Conservation (phyloP, 768 basidiomycete species). For the Lyophyllum shimeji region DNA sequence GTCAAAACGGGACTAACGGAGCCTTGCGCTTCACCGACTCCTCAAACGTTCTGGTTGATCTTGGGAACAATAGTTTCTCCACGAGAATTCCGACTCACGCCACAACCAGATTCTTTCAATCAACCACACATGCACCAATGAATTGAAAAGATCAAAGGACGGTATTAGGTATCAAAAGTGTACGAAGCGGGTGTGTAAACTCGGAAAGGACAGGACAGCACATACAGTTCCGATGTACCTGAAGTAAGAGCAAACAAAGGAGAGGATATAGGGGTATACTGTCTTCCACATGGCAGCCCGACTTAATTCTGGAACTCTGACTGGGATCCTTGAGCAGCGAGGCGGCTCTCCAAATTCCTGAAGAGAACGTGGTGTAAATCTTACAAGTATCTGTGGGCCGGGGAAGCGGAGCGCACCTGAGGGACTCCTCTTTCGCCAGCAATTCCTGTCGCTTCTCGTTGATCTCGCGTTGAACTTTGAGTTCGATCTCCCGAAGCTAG, state of each 20-base stretch:
- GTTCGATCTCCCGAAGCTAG: slow-evolving; percentile 94
- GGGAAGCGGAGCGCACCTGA: slow-evolving; percentile 52
- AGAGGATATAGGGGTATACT: slow-evolving; percentile 19
- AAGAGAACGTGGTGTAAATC: slow-evolving; percentile 8
- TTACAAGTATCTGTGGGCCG: not conserved
- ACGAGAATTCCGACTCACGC: slow-evolving; percentile 9
- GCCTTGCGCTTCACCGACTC: not conserved
- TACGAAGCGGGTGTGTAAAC: slow-evolving; percentile 22
- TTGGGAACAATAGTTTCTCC: slow-evolving; percentile 3
- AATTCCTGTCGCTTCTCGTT: slow-evolving; percentile 97
- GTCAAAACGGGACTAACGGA: not conserved
- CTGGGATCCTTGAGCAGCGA: slow-evolving; percentile 86
- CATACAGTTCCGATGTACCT: slow-evolving; percentile 31
- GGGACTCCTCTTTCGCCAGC: slow-evolving; percentile 93
- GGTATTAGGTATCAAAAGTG: slow-evolving; percentile 18
- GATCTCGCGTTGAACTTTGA: slow-evolving; percentile 97
- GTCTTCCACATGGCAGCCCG: slow-evolving; percentile 4
- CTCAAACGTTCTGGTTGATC: not conserved
- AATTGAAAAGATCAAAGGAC: slow-evolving; percentile 1
- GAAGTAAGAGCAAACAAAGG: slow-evolving; percentile 18
- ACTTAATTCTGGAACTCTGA: slow-evolving; percentile 72
- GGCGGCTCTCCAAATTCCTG: slow-evolving; percentile 87
- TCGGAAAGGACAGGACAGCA: slow-evolving; percentile 33
- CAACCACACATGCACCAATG: slow-evolving; percentile 1
- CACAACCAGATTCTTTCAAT: slow-evolving; percentile 2